Evolutionary conservation across 192 early-diverging fungal genomes (phyloP), one percentile per base, ranked within the genome.

Genomic region (Tieghemiomyces parasiticus): DNA sequence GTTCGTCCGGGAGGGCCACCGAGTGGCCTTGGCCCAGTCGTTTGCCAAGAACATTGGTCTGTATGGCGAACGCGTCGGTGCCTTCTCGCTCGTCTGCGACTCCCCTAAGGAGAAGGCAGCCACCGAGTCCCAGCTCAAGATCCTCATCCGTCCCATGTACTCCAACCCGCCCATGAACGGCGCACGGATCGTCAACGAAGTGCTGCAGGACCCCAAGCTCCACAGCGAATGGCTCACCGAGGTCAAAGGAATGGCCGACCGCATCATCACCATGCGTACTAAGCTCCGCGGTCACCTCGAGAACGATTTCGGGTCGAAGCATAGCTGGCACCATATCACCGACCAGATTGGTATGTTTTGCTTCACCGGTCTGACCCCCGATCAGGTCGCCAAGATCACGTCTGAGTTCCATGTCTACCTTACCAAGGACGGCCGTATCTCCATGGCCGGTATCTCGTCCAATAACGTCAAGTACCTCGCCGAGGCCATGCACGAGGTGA

Each of bases 21-120:
- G 74, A 22, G 72, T 97, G 25, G 74, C 89, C 25, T 75, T 96
- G 47, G 75, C 92, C 22, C 96, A 99, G 84, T 90, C 86, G 34
- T 99, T 97, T 74, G 90, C 96, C 70, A 99, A 99, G 81, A 99
- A 99, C 83, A 88, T 99, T 84, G 96, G 96, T 53, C 82, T 97
- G 33, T 99, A 99, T 71, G 93, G 91, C 72, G 93, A 97, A 75
- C 92, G 94, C 70, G 90, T 88, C 32, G 93, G 92, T 53, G 75
- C 89, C 13, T 92, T 99, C 73, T 89, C 86, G 28, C 60, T 95
- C 54, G 86, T 99, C 38, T 78, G 80, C 46, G 77, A 71, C 47
- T 80, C 78, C 46, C 60, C 77, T 14, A 83, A 85, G 60, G 87
- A 95, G 69, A 76, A 80, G 59, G 86, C 85, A 62, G 77, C 82